Evolutionary conservation across 164 flowering plant genomes (phyloP), one percentile per base, ranked within the genome.

Genomic region (Saururus chinensis): DNA sequence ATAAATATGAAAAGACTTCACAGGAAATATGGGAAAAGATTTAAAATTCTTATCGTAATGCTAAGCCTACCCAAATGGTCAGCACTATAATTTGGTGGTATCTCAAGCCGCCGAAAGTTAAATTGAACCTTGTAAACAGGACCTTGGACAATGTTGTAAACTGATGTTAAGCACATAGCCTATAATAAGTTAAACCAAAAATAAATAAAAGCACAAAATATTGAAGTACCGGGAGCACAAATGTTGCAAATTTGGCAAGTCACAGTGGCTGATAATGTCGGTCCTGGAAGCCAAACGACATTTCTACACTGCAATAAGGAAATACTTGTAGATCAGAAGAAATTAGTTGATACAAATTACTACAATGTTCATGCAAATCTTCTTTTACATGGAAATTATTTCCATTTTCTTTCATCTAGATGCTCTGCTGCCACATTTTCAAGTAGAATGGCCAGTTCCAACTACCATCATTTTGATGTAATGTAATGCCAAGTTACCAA

Each of bases 251-350:
- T 61, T 66, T 79, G 75, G 52, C 77, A 61, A 49, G 95, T 89
- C 37, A 95, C 95, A 57, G 77, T 42, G 58, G 99, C 97, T 76
- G 87, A 88, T 67, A 82, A 69, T 60, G 81, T 69, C 51, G 96
- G 78, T 55, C 92, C 96, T 63, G 99, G 99, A 56, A 95, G 96
- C 99, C 99, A 95, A 40, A 95, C 82, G 54, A 73, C 99, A 77
- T 87, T 91, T 72, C 97, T 83, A 70, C 99, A 95, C 96, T 93
- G 79, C 49, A 73, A 66, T n/a, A 53, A 56, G 9, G 30, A 11
- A 41, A n/a, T 13, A 51, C 0, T 51, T 8, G 10, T 12, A 59
- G 7, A 19, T 22, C 22, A 20, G 35, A 55, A 23, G 25, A 55
- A 55, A 55, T 22, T 55, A 53, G 23, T 30, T 30, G 6, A 30